Percentiles rank a stretch among this genome's conserved stretches.
These are phyloP conservation scores for Jackrogersella multiformis DNA, from an alignment of 495 filamentous ascomycete species.

Conservation along the genomic window DNA sequence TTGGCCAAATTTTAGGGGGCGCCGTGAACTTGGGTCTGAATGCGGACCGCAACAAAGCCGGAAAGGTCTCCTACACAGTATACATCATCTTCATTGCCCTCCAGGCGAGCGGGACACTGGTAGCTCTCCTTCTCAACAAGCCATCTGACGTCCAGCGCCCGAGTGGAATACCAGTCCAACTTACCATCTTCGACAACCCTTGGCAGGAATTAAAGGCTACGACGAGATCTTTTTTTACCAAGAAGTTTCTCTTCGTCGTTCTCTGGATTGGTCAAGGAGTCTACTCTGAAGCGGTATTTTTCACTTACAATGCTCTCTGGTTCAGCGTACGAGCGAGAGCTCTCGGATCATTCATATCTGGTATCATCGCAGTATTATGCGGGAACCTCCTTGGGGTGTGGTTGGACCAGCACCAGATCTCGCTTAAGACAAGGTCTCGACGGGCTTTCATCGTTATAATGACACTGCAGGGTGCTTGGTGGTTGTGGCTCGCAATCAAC, in stretches of 20 bases:
- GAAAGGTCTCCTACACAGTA: constrained; percentile 69
- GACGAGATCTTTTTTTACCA: constrained; percentile 59
- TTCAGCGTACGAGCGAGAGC: constrained; percentile 70
- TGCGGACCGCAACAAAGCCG: constrained; percentile 58
- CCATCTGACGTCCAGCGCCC: constrained; percentile 65
- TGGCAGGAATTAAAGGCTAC: constrained; percentile 63
- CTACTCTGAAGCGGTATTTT: constrained; percentile 70
- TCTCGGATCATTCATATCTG: constrained; percentile 68
- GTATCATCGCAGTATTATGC: constrained; percentile 64
- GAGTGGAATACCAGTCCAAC: constrained; percentile 62
- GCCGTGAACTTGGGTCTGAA: constrained; percentile 71
- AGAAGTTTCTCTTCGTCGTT: constrained; percentile 64
- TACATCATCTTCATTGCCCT: constrained; percentile 70
- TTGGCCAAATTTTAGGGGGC: constrained; percentile 71
- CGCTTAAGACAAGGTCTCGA: constrained; percentile 60
- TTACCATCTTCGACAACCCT: constrained; percentile 58
- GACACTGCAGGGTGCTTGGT: constrained; percentile 65
- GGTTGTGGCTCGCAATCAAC: constrained; percentile 68
- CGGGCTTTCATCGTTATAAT: constrained; percentile 55
- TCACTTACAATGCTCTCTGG: constrained; percentile 66
- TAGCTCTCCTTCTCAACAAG: constrained; percentile 61
- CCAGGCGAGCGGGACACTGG: constrained; percentile 65
- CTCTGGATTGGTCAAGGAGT: constrained; percentile 69
- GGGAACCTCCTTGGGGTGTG: constrained; percentile 67
- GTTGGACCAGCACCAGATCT: constrained; percentile 60